Conservation (phyloP, 176 grass and related monocot species). For the Oryza officinalis region DNA sequence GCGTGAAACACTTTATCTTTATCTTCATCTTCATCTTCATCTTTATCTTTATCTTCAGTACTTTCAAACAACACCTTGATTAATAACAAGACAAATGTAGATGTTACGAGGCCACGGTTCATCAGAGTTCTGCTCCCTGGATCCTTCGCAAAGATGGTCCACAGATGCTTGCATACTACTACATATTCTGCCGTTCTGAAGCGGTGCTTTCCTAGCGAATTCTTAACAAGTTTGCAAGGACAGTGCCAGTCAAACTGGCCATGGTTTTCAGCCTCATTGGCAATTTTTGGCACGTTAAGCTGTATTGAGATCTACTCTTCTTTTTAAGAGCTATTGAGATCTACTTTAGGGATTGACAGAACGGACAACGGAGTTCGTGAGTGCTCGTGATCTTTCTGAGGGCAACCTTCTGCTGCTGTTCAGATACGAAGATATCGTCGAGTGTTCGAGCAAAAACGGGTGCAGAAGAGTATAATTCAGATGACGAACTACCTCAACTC, state of each 20-base stretch:
- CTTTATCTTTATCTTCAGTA: too few species aligned
- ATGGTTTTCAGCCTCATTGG: constrained; percentile 11
- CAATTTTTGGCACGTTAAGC: constrained; percentile 25
- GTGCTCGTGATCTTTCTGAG: background rate
- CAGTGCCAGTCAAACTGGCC: background rate
- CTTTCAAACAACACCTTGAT: too few species aligned
- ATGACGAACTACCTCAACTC: too few species aligned
- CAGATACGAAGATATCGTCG: constrained; percentile 29
- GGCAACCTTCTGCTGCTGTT: constrained; percentile 38
- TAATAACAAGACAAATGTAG: background rate
- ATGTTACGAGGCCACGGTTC: background rate
- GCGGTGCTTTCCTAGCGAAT: background rate
- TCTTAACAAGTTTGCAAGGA: background rate
- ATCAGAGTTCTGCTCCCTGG: background rate
- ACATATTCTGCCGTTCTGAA: background rate
- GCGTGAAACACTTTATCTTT: too few species aligned
- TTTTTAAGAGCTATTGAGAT: background rate
- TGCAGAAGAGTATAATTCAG: background rate
- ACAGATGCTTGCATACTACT: background rate
- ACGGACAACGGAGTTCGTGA: constrained; percentile 21
- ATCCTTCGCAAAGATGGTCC: background rate
- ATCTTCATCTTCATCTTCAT: too few species aligned
- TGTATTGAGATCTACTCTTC: background rate
- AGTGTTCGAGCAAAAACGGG: background rate
- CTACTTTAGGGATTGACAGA: background rate